These are phyloP conservation scores for Kingdonia uniflora DNA, from an alignment of 164 flowering plant species.

Conservation along the genomic window DNA sequence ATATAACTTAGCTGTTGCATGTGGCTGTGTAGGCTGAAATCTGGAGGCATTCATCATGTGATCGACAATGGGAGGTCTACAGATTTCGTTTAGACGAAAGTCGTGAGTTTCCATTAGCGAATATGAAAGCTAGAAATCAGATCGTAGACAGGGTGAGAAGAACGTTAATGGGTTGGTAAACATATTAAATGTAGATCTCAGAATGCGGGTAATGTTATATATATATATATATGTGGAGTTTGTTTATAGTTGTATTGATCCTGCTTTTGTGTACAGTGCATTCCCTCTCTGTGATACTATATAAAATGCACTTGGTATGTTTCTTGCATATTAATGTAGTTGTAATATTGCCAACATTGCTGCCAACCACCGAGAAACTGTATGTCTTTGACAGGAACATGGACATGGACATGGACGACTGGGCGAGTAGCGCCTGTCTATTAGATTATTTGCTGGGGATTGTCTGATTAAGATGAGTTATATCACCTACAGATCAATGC, in stretches of 20 bases:
- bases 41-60: slow-evolving; percentile 50
- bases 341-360: no score
- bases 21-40: slow-evolving; percentile 61
- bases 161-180: slow-evolving; percentile 85
- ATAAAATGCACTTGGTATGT: background rate
- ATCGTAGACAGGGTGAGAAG: slow-evolving; percentile 68
- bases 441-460: no score
- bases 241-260: background rate
- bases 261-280: slow-evolving; percentile 5
- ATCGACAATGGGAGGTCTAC: slow-evolving; percentile 89
- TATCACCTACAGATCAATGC: no score
- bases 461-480: no score
- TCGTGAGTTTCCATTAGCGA: slow-evolving; percentile 31
- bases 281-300: background rate
- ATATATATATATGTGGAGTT: background rate
- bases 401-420: no score
- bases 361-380: no score
- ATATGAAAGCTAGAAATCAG: slow-evolving; percentile 29
- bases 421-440: no score
- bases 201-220: no score
- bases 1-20: no score
- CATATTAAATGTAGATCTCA: background rate
- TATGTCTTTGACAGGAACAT: no score
- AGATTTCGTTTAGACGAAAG: slow-evolving; percentile 75
- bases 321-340: no score